Conservation (phyloP, 2,329 filamentous ascomycete species). For the Scedosporium boydii region DNA sequence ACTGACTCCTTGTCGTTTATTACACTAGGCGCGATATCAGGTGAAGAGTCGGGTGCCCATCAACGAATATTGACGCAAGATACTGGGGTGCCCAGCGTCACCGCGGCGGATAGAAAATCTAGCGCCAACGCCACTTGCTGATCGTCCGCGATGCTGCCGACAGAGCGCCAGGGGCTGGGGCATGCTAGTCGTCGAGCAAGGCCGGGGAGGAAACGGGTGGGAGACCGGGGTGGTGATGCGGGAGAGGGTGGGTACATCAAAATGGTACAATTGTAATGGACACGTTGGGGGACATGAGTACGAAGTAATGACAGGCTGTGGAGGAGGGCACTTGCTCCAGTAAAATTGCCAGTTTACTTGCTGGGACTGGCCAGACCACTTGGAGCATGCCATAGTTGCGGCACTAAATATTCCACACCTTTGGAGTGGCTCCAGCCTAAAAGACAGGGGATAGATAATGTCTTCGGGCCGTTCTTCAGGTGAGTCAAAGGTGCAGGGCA, state of each 20-base stretch:
- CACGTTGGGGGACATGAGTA: too few relatives aligned
- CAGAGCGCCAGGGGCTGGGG: neutral
- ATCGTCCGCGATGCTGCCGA: conserved; percentile 4
- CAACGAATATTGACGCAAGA: neutral
- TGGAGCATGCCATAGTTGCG: neutral
- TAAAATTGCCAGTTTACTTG: too few relatives aligned
- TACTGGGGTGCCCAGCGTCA: neutral
- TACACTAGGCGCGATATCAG: neutral
- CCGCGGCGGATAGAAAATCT: neutral
- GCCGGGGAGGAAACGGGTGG: neutral
- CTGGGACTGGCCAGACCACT: neutral
- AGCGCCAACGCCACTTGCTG: conserved; percentile 1
- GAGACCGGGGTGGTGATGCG: neutral
- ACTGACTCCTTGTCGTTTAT: neutral
- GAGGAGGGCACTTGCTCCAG: too few relatives aligned
- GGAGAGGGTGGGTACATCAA: neutral
- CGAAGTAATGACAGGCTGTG: too few relatives aligned
- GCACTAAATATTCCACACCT: neutral
- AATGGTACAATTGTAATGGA: neutral
- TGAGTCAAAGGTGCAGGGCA: neutral
- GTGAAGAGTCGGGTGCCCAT: neutral
- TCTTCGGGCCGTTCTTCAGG: conserved; percentile 6
- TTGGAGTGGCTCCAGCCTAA: neutral
- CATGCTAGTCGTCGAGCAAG: neutral
- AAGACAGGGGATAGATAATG: neutral